phyloP scores from a whole-genome alignment of 352 stramenopile species.

The Pythium grandisporangium region DNA sequence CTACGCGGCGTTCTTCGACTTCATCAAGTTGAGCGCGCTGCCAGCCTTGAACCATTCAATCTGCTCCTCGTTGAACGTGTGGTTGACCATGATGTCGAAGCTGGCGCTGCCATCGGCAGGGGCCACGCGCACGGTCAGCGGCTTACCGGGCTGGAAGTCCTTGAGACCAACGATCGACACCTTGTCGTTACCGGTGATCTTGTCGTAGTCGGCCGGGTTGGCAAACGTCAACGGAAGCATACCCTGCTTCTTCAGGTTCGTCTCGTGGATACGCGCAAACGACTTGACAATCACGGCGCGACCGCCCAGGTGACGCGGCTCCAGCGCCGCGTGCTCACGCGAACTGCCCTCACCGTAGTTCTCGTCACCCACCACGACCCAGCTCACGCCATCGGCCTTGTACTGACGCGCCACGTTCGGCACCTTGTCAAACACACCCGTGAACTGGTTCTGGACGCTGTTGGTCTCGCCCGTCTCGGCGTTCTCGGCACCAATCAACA shows the following conservation, averaged over 20 bases:
- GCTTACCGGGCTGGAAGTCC: slow-evolving; percentile 81
- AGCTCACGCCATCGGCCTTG: slow-evolving; percentile 85
- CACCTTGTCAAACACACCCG: slow-evolving; percentile 83
- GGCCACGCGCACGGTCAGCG: slow-evolving; percentile 75
- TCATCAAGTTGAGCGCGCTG: slow-evolving; percentile 93
- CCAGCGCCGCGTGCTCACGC: slow-evolving; percentile 88
- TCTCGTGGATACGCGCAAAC: slow-evolving; percentile 94
- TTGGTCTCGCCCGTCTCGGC: slow-evolving; percentile 90
- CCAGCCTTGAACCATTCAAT: slow-evolving; percentile 94
- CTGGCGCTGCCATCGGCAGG: slow-evolving; percentile 40
- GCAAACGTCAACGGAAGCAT: slow-evolving; percentile 91
- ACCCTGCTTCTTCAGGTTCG: slow-evolving; percentile 95
- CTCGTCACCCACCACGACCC: slow-evolving; percentile 91
- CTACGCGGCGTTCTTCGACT: slow-evolving; percentile 74
- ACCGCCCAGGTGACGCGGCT: slow-evolving; percentile 87
- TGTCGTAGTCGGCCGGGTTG: slow-evolving; percentile 89
- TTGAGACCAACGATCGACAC: slow-evolving; percentile 85
- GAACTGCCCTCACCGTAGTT: slow-evolving; percentile 93
- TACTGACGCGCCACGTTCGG: slow-evolving; percentile 86
- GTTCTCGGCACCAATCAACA: slow-evolving; percentile 91
- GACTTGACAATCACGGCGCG: slow-evolving; percentile 90
- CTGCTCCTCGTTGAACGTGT: slow-evolving; percentile 94
- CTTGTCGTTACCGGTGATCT: slow-evolving; percentile 89
- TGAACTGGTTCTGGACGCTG: slow-evolving; percentile 88
- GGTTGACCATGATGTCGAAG: slow-evolving; percentile 90